Percentiles rank a stretch among this genome's conserved stretches.
Conservation (phyloP, 1,284 basidiomycete genomes). For the Apiotrichum gracile region DNA sequence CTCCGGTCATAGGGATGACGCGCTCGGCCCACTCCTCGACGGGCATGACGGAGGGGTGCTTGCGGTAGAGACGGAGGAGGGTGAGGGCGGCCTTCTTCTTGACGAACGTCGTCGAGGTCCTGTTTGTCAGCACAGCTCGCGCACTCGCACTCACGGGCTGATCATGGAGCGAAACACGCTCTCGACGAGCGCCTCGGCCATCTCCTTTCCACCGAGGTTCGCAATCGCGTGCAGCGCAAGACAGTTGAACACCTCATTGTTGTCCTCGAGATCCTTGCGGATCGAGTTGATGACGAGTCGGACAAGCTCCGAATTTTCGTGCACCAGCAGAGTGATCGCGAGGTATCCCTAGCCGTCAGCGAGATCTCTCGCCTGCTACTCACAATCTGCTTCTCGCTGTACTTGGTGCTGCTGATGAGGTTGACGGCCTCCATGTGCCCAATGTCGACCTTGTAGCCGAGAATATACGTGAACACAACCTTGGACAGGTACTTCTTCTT, state of each 20-base stretch:
- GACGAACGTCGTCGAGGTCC: constrained; percentile 85
- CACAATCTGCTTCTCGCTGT: constrained; percentile 99
- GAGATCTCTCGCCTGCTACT: no score
- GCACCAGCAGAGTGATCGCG: constrained; percentile 93
- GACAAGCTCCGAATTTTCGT: constrained; percentile 95
- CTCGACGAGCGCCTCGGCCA: constrained; percentile 90
- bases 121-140: background rate
- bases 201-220: constrained; percentile 94
- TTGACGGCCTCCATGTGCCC: constrained; percentile 99
- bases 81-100: constrained; percentile 99
- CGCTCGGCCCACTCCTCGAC: constrained; percentile 92
- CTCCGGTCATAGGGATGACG: constrained; percentile 91
- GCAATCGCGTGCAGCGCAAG: constrained; percentile 96
- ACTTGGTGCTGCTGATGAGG: constrained; percentile 89
- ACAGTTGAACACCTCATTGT: constrained; percentile 92
- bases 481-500: constrained; percentile 92
- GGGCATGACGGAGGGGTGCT: constrained; percentile 90
- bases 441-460: constrained; percentile 97
- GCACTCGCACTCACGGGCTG: constrained; percentile 67
- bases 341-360: constrained; percentile 73
- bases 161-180: constrained; percentile 94
- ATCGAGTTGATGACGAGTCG: constrained; percentile 96
- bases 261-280: constrained; percentile 91
- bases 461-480: constrained; percentile 97
- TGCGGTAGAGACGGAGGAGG: constrained; percentile 84